Percentiles rank a stretch among this genome's conserved stretches.
These are phyloP conservation scores for Globisporangium spiculum DNA, from an alignment of 352 stramenopile species.

Conservation along the genomic window DNA sequence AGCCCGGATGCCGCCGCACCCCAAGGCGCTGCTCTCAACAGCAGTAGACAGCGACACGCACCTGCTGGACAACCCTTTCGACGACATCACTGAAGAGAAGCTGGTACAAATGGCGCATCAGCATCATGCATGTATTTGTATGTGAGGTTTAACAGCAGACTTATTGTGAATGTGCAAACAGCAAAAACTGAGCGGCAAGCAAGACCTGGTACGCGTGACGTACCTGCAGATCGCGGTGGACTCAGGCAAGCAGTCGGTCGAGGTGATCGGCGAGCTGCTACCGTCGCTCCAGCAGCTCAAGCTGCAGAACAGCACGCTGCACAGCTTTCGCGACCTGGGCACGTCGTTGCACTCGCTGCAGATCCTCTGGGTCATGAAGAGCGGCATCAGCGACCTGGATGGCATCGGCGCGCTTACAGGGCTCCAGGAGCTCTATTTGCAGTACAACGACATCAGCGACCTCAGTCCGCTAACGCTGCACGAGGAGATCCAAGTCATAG, in stretches of 20 bases:
- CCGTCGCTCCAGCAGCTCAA: constrained; percentile 67
- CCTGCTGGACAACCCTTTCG: constrained; percentile 65
- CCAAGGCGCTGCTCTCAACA: background rate
- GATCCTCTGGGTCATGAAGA: constrained; percentile 61
- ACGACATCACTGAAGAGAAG: constrained; percentile 77
- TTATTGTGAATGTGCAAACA: constrained; percentile 14
- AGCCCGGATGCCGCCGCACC: constrained; percentile 4
- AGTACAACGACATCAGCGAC: constrained; percentile 75
- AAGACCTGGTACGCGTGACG: constrained; percentile 56
- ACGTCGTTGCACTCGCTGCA: constrained; percentile 70
- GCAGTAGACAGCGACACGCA: constrained; percentile 21
- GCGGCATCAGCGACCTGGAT: constrained; percentile 76
- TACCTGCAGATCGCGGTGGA: constrained; percentile 69
- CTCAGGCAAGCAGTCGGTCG: constrained; percentile 75
- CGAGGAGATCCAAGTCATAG: constrained; percentile 75
- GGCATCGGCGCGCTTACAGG: constrained; percentile 80
- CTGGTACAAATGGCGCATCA: constrained; percentile 27
- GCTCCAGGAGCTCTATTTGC: constrained; percentile 74
- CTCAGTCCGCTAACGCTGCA: constrained; percentile 85
- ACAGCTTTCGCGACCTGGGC: constrained; percentile 80
- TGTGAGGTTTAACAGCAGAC: background rate
- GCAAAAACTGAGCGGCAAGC: constrained; percentile 57
- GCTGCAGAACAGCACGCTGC: constrained; percentile 58
- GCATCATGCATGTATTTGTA: background rate
- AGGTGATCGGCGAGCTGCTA: constrained; percentile 75